These are phyloP conservation scores for Solanum etuberosum DNA, from an alignment of 257 asterid genomes.

Conservation along the genomic window DNA sequence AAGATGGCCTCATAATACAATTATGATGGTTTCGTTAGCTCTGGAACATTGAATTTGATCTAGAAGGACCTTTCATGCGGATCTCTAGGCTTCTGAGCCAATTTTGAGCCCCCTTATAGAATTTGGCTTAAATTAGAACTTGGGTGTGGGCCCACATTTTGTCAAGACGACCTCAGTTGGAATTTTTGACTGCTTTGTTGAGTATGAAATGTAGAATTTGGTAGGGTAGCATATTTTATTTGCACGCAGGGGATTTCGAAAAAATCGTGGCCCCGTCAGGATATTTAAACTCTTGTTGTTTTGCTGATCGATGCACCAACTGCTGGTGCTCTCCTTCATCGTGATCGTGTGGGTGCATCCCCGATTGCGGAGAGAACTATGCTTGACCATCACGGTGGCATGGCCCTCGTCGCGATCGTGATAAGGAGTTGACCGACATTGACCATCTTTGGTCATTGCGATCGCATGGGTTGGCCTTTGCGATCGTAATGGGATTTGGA, in stretches of 20 bases:
- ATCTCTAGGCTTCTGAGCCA: not conserved
- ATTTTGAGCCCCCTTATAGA: not conserved
- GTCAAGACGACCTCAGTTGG: not conserved
- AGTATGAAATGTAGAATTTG: no score
- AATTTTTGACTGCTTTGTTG: not conserved
- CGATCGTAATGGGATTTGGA: no score
- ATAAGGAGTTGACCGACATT: no score
- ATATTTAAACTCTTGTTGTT: not conserved
- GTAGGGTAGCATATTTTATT: not conserved
- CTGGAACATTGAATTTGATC: not conserved
- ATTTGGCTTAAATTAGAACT: not conserved
- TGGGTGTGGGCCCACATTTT: not conserved
- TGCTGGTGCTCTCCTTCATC: no score
- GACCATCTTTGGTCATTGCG: no score
- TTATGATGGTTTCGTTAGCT: not conserved
- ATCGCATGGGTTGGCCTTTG: no score
- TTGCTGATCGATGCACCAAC: not conserved
- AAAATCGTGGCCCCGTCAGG: not conserved
- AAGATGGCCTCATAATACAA: not conserved
- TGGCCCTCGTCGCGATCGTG: no score
- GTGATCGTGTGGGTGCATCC: no score
- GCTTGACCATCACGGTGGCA: no score
- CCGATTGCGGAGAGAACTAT: no score
- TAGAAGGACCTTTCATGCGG: not conserved
- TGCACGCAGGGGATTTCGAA: not conserved